Evolutionary conservation across 192 early-diverging fungal genomes (phyloP), one percentile per base, ranked within the genome.

Genomic region (Coemansia sp.): DNA sequence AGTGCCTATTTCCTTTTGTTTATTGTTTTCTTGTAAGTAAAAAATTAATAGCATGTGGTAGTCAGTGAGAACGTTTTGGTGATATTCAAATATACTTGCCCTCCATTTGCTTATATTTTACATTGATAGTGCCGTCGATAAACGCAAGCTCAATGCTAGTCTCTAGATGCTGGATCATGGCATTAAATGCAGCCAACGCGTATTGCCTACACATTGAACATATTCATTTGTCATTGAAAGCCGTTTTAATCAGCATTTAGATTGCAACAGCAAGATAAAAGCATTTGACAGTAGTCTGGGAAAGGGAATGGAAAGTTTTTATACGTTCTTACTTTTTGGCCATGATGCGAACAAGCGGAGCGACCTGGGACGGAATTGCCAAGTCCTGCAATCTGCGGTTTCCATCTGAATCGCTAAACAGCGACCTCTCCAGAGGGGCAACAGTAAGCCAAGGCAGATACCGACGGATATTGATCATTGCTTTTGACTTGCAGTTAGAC

Each of bases 381-480:
- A 76, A 65, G 5, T 62, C 69, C 16, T 69, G 65, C 2, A 74
- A 40, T 45, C 70, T 41, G 2, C 48, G 61, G 40, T 64, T 65
- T 45, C 80, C 80, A 0, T 70, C 69, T 0, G 37, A 44, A 59
- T 83, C 80, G 19, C 48, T 74, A 22, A 77, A 83, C 58, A 58
- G 41, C 3, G 69, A 59, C 14, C 80, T 55, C 12, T 77, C 75
- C 8, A 83, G 32, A 9, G 75, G 39, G 3, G 55, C 65, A 16
- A 83, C 46, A 0, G 61, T 41, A 3, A 76, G 61, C 80, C 80
- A 83, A 0, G 80, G 80, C 51, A 83, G n/a, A 54, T 83, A 83
- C 4, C 72, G 53, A n/a, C 75, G 75, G 7, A 83, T 74, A 16
- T 61, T 77, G 6, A 69, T 46, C 75, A 83, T 77, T 1, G 75